Base-by-base conservation (phyloP, 1,284 basidiomycete genomes). In the Heliocybe sulcata region DNA sequence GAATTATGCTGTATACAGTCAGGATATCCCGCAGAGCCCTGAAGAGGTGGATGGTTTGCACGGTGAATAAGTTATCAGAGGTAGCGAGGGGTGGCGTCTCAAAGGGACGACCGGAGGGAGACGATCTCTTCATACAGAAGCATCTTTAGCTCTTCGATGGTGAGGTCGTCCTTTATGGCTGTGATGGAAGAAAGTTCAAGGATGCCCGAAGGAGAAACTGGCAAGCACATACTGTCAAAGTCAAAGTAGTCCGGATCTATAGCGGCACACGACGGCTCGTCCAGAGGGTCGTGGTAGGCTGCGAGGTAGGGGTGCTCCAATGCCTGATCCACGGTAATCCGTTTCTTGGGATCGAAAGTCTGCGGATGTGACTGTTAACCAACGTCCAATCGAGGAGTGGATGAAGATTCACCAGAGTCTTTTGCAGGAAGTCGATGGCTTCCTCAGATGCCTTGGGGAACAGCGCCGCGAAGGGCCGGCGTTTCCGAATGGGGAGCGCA, bases 281-380 rank as follows among this genome's bases (percentile, higher is more conserved):
- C 92, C 56, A 84, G 81, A 1, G 91, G 86, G 67, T 94, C 92
- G 65, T 93, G 90, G 61, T 85, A 81, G 60, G 79, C 75, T 51
- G 77, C 68, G 54, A 85, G 75, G 61, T 85, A 87, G 26, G 82
- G 90, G 66, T 97, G 94, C 58, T 83, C 80, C 19, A 95, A 77
- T 4, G 92, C 92, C 65, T 93, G 82, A 61, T 93, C 86, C 53
- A 93, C 91, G 1, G 86, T 86, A 67, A 95, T 81, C 54, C 94
- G 82, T 69, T 90, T 90, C 71, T 85, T 85, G 1, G 92, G 93
- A 60, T 95, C 92, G 66, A 96, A 90, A 22, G 88, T 91, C 77
- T 80, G 56, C 57, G 35, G 53, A 16, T 29, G 55, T 33, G 55
- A 42, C 47, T 50, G 20, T 53, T 27, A 31, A 59, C 35, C 54